A percentile compares a stretch with the other conserved stretches of the same genome.
phyloP scores from a whole-genome alignment of 2,329 filamentous ascomycete species.

The Diaporthe capsici region DNA sequence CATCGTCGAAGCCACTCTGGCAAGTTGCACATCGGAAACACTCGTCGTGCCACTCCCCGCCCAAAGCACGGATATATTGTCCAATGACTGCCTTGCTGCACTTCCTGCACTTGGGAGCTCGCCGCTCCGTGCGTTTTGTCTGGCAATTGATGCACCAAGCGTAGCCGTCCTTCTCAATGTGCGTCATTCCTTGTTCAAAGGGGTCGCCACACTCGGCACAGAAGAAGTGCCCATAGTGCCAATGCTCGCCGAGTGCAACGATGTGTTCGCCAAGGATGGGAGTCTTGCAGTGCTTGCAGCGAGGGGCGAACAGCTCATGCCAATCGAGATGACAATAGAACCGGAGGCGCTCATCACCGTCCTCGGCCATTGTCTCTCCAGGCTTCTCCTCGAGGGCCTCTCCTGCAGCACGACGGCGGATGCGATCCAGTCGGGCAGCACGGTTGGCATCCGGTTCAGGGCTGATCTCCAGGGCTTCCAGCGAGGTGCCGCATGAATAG shows the following conservation, averaged over 20 bases:
- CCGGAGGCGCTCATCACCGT: conserved; percentile 80
- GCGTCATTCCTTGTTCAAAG: conserved; percentile 79
- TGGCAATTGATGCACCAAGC: conserved; percentile 97
- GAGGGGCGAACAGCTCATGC: conserved; percentile 92
- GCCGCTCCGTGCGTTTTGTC: conserved; percentile 89
- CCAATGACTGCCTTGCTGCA: conserved; percentile 90
- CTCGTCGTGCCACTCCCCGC: conserved; percentile 91
- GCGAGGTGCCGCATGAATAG: conserved; percentile 85
- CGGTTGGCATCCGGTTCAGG: conserved; percentile 86
- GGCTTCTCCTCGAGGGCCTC: conserved; percentile 74
- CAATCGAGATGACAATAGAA: conserved; percentile 99
- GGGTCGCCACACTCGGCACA: conserved; percentile 98
- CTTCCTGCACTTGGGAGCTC: conserved; percentile 87
- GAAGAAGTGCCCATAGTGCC: conserved; percentile 98
- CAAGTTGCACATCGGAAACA: conserved; percentile 87
- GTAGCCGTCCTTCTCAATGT: conserved; percentile 96
- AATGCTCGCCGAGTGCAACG: conserved; percentile 93
- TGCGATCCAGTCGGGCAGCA: conserved; percentile 79
- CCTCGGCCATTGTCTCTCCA: conserved; percentile 75
- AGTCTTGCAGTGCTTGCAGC: conserved; percentile 96
- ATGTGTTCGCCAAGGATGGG: conserved; percentile 97
- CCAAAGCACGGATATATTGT: conserved; percentile 89
- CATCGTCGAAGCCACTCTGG: conserved; percentile 72
- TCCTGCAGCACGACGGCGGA: conserved; percentile 71
- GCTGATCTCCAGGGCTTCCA: conserved; percentile 97